Base-by-base conservation (phyloP, 352 stramenopile species). In the Globisporangium sylvaticum region DNA sequence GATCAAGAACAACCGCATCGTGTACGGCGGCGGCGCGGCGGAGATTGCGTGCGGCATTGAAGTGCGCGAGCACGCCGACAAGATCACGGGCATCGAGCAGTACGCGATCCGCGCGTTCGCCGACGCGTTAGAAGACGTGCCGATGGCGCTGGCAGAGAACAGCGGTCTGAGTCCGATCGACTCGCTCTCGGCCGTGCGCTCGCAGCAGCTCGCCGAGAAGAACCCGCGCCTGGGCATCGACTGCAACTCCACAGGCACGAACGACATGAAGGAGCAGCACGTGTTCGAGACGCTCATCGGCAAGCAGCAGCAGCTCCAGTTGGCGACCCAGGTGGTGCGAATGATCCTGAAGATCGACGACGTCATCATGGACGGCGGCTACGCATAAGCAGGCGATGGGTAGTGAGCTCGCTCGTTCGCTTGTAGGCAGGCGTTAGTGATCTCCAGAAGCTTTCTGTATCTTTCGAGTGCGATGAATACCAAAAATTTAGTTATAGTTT, bases 301-400 rank as follows among this genome's bases (percentile, higher is more conserved):
- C 73, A 99, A 99, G 87, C 97, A 99, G 84, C 97, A 99, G 80
- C 98, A 99, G 86, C 81, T 99, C 53, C 94, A 99, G 78, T 80
- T 99, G 37, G 98, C 98, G 39, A 99, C 97, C 53, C 97, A 99
- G 83, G 96, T 99, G 52, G 97, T 99, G 73, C 98, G 98, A 77
- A 99, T 99, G 97, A 99, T 99, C 76, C 89, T 99, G 65, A 99
- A 99, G 91, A 99, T 99, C 73, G 97, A 99, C 81, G 97, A 99
- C 86, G 96, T 99, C 32, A 99, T 99, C 83, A 89, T 98, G 69
- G 83, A 97, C 72, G 95, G 94, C 70, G 81, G 79, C 58, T 98
- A 98, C 75, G 76, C 83, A 68, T 96, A 92, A 79, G 48, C 20
- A 32, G 37, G n/a, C 22, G 29, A 44, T 29, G 53, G 20, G 14